Base-by-base conservation (phyloP, 2,329 filamentous ascomycete species). In the Alternaria sp. region DNA sequence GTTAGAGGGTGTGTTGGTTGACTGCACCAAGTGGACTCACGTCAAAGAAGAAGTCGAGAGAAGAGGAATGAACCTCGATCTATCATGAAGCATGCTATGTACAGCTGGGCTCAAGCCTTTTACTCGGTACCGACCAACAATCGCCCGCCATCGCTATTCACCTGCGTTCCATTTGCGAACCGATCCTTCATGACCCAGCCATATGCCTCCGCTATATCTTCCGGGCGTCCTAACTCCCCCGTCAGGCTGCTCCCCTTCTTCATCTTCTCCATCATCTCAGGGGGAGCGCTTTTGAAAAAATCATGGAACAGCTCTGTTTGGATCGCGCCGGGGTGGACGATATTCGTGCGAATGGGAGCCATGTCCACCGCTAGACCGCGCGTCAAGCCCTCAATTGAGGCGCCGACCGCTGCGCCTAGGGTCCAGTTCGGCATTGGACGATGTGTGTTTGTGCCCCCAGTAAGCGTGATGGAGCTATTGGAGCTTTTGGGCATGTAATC, bases 131-230 rank as follows among this genome's bases (percentile, higher is more conserved):
- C 49, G 6, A 70, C 63, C 66, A 75, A 60, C 57, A 81, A 57
- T 47, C 71, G 75, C 7, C 82, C 82, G 12, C 81, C 82, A 68
- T 82, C 78, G 21, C 72, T 73, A 10, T 70, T 69, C 8, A 81
- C 65, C 26, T 75, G 59, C 11, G 62, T 68, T 1, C 82, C 82
- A 1, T 78, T 82, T 10, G 77, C 74, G 68, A 79, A 82, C 37
- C 67, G 55, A 72, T 84, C 82, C 65, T 77, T 79, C 82, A 84
- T 84, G 10, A 79, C 49, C 68, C 79, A 83, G 4, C 80, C 67
- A 77, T 84, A 84, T 20, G 79, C 77, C 73, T 84, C 82, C 2
- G 82, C 82, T 58, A 80, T 69, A 70, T 84, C 82, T 58, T 71
- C 70, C 6, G 74, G 72, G 28, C 65, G 60, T 2, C 75, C 78